Evolutionary conservation across 495 filamentous ascomycete genomes (phyloP), one percentile per base, ranked within the genome.

Genomic region (Neurospora pannonica): DNA sequence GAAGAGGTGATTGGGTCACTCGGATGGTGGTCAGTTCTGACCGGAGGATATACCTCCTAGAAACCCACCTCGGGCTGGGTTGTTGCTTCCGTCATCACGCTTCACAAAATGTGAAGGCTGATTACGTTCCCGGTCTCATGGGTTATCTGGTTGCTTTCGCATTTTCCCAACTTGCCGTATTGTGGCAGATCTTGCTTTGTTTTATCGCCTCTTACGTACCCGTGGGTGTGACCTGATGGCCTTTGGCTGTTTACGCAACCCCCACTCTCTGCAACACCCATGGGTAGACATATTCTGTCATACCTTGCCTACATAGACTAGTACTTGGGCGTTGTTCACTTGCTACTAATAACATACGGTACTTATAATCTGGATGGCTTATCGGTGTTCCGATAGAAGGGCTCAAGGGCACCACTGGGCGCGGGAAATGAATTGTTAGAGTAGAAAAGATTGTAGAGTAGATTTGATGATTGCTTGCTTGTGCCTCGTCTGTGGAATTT

Each of bases 1-100:
- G 77, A 79, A 79, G 72, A 78, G 77, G 73, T 75, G 67, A 72
- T 72, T 62, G 54, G 13, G 24, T 31, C 13, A 31, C 24, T 62
- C 5, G 54, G 13, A 15, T 24, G 24, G 11, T 24, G 10, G n/a
- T 24, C 46, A 24, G 10, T 24, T 54, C 21, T 24, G 46, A 10
- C 46, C n/a, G 46, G 21, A 54, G n/a, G 42, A 46, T 5, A 46
- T 21, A 46, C 19, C 42, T 11, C n/a, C n/a, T 7, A 17, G 15
- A 19, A 19, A 2, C 40, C 40, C 40, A 42, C 40, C 40, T 42
- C 40, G 17, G 17, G 40, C 40, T 42, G 40, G 40, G 40, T 46
- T 46, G 42, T n/a, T 46, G 42, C 42, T 46, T 46, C 42, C 8
- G 42, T n/a, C 19, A n/a, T 46, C 42, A n/a, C 42, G 8, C 42